Evolutionary conservation across 306 rosid genomes (phyloP), one percentile per base, ranked within the genome.

Genomic region (Fagus crenata): DNA sequence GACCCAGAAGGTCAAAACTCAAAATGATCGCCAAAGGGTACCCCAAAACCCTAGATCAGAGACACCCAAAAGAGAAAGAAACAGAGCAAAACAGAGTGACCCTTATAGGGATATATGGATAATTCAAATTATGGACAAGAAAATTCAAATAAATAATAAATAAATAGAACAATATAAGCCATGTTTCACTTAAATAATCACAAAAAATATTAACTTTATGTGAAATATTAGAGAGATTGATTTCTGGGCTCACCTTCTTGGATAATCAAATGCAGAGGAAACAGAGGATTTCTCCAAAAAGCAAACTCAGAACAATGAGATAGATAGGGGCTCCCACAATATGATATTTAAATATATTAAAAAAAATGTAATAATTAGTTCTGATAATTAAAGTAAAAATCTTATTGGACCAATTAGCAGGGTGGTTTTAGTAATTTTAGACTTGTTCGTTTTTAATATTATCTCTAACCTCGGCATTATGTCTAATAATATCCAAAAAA

Each of bases 91-190:
- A 71, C 51, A 39, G 32, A 55, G 77, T 40, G 53, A 46, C 49
- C 12, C 80, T 74, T 71, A 78, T 42, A 75, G 18, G 70, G 81
- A 76, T 42, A 76, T 73, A 81, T 67, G 84, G 90, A 88, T 84
- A 84, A 86, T 56, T 39, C 77, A 83, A 80, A 83, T 77, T 86
- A 82, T 81, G 87, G 87, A 72, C 85, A 69, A 42, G 78, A 83
- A 86, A 84, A 80, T 46, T 80, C 82, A 72, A 32, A 72, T 72
- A 83, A 55, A 59, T 78, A 68, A 60, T 81, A 68, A 42, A 75
- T 43, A 82, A 70, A 74, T 53, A 35, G 22, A 53, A 18, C 14
- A 69, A 70, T 8, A 65, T 39, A 17, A 39, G 14, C 49, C 32
- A 2, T 39, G 53, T 2, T 15, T 15, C 40, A 39, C 15, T 6